Evolutionary conservation across 2,329 filamentous ascomycete species (phyloP), one percentile per base, ranked within the genome.

Genomic region (Penicillium sp.): DNA sequence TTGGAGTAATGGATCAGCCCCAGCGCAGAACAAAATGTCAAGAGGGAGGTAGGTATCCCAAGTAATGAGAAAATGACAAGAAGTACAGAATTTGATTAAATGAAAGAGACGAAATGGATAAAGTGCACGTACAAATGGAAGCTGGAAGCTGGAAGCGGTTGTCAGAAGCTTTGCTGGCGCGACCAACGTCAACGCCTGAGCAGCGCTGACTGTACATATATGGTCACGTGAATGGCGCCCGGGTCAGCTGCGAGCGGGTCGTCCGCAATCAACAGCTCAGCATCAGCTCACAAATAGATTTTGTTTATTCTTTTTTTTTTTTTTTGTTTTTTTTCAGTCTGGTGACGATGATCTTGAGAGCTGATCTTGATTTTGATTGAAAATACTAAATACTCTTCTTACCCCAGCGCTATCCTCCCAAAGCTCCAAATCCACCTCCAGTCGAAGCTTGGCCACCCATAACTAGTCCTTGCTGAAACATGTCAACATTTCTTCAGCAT

Each of bases 401-500:
- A 23, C 32, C 29, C 23, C 47, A 23, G 39, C 9, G 40, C n/a
- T 16, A 4, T 7, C 10, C 7, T 27, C 9, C 30, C 16, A 16
- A 38, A 51, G 13, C 16, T 39, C 8, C 16, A 38, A 32, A 26
- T 26, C 34, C 36, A 16, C 29, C 18, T 18, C 4, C 23, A 9
- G 14, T 35, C 19, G 18, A 23, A 48, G n/a, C 43, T 19, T 32
- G 4, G 16, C 46, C 23, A 8, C 23, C 35, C 16, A 38, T 44
- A 11, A n/a, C n/a, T n/a, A n/a, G 16, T 43, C 19, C 2, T 38
- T 53, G 39, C 23, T 35, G 47, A 45, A 55, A 26, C 30, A 74
- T 74, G 71, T 72, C 71, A 36, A 65, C 60, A 7, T 56, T 67
- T 29, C 58, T 73, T 27, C 56, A 47, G 13, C 49, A 38, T 44